These are phyloP conservation scores for Nakazawaea peltata DNA, from an alignment of 805 yeast species.

Conservation along the genomic window DNA sequence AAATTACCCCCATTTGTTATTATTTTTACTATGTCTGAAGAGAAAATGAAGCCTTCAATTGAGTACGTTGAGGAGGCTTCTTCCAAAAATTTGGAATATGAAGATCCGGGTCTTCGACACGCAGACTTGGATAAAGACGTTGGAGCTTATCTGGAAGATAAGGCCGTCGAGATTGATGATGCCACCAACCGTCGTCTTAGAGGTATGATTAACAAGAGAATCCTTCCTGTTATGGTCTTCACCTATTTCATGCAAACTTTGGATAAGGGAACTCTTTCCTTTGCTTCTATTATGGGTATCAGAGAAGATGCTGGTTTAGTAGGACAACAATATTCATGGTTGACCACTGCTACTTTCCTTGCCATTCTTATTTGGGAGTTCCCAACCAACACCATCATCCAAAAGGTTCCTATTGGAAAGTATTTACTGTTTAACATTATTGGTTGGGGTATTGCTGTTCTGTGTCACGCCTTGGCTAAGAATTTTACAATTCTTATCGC, in stretches of 20 bases:
- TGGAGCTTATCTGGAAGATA: neutral
- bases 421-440: constrained; percentile 18
- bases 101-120: neutral
- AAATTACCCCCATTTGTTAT: too few relatives aligned
- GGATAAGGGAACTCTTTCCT: constrained; percentile 45
- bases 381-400: constrained; percentile 24
- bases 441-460: constrained; percentile 39
- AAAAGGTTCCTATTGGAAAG: constrained; percentile 29
- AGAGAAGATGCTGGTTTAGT: constrained; percentile 18
- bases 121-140: constrained; percentile 2
- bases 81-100: neutral
- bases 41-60: constrained; percentile 1
- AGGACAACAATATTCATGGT: constrained; percentile 17
- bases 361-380: constrained; percentile 33
- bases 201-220: constrained; percentile 13
- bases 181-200: constrained; percentile 17
- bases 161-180: constrained; percentile 19
- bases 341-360: constrained; percentile 19
- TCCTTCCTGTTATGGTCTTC: constrained; percentile 41
- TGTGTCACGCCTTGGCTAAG: constrained; percentile 35
- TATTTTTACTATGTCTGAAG: too few relatives aligned
- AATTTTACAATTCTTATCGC: constrained; percentile 38
- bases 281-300: constrained; percentile 18
- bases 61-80: neutral
- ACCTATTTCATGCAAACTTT: constrained; percentile 43